Percentiles rank a stretch among this genome's conserved stretches.
Evolutionary conservation across 106 monocot genomes (phyloP).

Genomic region (Chionographis japonica): DNA sequence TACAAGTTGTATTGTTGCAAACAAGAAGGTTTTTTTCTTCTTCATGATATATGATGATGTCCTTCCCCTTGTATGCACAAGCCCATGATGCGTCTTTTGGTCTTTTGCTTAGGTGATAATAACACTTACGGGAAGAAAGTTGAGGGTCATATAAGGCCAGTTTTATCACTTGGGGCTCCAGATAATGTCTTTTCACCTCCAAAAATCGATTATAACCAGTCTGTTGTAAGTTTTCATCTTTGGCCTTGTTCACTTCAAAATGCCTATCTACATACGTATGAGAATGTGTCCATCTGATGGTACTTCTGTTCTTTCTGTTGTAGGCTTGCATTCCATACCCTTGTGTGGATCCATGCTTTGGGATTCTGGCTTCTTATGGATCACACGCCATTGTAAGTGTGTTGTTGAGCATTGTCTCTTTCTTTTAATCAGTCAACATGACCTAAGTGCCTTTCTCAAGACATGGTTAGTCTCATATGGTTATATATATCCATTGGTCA

Average conservation of each 20-base stretch:
- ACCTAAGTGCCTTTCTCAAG: no score
- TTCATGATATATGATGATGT: no score
- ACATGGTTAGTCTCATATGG: no score
- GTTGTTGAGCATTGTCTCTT: no score
- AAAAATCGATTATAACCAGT: slow-evolving; percentile 46
- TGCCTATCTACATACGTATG: background rate
- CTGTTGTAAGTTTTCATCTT: slow-evolving; percentile 45
- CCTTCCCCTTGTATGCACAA: no score
- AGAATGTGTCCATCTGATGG: background rate
- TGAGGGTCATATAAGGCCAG: slow-evolving; percentile 28
- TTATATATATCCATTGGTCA: no score
- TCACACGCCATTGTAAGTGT: slow-evolving; percentile 51
- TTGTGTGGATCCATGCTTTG: slow-evolving; percentile 47
- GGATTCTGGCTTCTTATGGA: slow-evolving; percentile 44
- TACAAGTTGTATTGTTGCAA: no score
- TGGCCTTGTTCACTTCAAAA: background rate
- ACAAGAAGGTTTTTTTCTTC: no score
- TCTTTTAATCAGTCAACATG: no score
- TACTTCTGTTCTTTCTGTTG: slow-evolving; percentile 4
- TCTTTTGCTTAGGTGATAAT: no score
- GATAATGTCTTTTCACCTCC: slow-evolving; percentile 30
- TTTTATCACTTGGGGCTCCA: slow-evolving; percentile 33
- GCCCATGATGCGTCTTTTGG: no score
- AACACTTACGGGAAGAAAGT: slow-evolving; percentile 17
- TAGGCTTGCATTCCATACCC: slow-evolving; percentile 54